Evolutionary conservation across 306 rosid species (phyloP).

Genomic region (Vigna radiata): DNA sequence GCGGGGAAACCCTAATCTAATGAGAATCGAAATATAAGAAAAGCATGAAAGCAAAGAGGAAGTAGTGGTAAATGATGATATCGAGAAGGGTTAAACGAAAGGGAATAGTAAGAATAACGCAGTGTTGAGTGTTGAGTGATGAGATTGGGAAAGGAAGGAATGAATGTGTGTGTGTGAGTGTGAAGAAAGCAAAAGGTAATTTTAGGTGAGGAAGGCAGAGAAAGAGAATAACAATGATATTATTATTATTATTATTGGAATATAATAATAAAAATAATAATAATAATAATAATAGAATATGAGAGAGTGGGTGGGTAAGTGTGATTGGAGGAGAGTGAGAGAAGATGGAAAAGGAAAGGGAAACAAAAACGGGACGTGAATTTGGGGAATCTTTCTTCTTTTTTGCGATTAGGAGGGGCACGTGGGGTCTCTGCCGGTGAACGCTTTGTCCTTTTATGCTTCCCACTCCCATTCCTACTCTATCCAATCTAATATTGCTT

Average conservation of each 20-base stretch:
- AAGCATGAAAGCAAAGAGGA: conserved; percentile 48
- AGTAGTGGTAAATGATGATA: not conserved
- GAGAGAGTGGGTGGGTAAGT: not conserved
- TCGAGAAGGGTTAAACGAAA: conserved; percentile 1
- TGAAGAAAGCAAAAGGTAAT: conserved; percentile 32
- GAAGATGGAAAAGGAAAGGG: conserved; percentile 2
- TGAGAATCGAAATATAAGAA: conserved; percentile 23
- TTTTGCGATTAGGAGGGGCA: not conserved
- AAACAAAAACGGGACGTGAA: conserved; percentile 38
- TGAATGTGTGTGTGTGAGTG: conserved; percentile 27
- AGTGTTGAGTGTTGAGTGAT: not conserved
- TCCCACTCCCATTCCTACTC: conserved; percentile 15
- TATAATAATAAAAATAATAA: not conserved
- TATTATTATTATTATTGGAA: not conserved
- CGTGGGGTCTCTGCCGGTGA: conserved; percentile 44
- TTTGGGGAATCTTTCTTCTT: conserved; percentile 54
- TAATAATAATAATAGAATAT: not conserved
- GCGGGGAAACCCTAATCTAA: conserved; percentile 57
- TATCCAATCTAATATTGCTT: not conserved
- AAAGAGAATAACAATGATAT: not conserved
- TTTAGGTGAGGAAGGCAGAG: not conserved
- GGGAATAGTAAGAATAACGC: conserved; percentile 11
- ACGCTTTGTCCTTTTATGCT: conserved; percentile 49
- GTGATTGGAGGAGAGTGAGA: not conserved
- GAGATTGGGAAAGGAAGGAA: conserved; percentile 24